Percentiles rank a stretch among this genome's conserved stretches.
Conservation (phyloP, 768 basidiomycete species). For the Mycena chlorophos region DNA sequence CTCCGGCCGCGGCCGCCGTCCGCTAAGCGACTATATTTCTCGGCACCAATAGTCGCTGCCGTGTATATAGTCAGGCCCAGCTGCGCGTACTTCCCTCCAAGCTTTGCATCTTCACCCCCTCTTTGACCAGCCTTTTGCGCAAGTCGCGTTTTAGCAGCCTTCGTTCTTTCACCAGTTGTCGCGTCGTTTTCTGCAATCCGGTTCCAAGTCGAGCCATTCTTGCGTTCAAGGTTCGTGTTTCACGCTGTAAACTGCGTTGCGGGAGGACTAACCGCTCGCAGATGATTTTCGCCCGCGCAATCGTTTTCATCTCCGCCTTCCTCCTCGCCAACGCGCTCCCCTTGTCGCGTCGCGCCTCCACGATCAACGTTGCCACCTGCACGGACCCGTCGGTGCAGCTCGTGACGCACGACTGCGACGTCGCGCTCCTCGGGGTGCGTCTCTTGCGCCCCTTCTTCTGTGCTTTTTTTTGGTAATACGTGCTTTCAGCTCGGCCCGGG, state of each 20-base stretch:
- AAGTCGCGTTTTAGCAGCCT: conserved; percentile 21
- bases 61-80: too few relatives aligned
- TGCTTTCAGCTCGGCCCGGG: conserved; percentile 17
- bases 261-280: background rate
- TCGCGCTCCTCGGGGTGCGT: conserved; percentile 23
- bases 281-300: conserved; percentile 21
- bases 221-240: background rate
- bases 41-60: too few relatives aligned
- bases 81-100: too few relatives aligned
- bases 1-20: too few relatives aligned
- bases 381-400: conserved; percentile 20
- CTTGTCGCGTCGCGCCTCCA: conserved; percentile 10
- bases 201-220: background rate
- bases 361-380: conserved; percentile 22
- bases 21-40: too few relatives aligned
- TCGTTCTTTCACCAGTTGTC: conserved; percentile 12
- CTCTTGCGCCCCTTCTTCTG: background rate
- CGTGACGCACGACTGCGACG: conserved; percentile 23
- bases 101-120: too few relatives aligned
- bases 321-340: conserved; percentile 18
- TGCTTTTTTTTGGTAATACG: background rate
- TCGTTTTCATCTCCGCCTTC: conserved; percentile 14
- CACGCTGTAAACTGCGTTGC: background rate
- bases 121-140: conserved; percentile 12
- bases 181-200: background rate